Evolutionary conservation across 1,284 basidiomycete species (phyloP).

Genomic region (Termitomyces sp.): DNA sequence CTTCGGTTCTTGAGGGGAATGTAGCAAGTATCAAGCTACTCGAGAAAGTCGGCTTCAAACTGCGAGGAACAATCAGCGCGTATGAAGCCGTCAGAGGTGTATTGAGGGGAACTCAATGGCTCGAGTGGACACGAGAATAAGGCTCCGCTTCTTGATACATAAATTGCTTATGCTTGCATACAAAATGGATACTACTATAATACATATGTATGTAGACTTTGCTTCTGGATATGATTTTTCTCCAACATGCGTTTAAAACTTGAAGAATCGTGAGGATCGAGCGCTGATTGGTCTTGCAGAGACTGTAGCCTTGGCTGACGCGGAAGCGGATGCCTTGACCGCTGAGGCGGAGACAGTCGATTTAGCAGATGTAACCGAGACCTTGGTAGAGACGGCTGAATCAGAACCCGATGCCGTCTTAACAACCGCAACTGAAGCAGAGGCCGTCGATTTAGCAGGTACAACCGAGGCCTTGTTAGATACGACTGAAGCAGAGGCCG

Average conservation of each 20-base stretch:
- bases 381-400: too few relatives aligned
- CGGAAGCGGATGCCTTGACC: not conserved
- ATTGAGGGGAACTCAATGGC: conserved; percentile 1
- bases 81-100: conserved; percentile 2
- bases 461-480: not conserved
- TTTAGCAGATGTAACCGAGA: not conserved
- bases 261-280: conserved; percentile 13
- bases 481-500: not conserved
- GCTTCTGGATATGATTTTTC: not conserved
- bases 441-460: not conserved
- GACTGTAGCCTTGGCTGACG: not conserved
- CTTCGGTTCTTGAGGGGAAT: conserved; percentile 7
- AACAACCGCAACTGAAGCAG: not conserved
- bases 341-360: not conserved
- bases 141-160: not conserved
- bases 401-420: not conserved
- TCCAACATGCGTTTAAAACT: not conserved
- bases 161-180: not conserved
- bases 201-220: not conserved
- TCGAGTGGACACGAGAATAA: conserved; percentile 5
- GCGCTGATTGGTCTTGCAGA: not conserved
- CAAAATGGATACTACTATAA: not conserved
- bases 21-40: conserved; percentile 11
- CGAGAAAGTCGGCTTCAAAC: conserved; percentile 9
- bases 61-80: not conserved